Conservation (phyloP, 2,329 filamentous ascomycete genomes). For the Blumeria hordei region DNA sequence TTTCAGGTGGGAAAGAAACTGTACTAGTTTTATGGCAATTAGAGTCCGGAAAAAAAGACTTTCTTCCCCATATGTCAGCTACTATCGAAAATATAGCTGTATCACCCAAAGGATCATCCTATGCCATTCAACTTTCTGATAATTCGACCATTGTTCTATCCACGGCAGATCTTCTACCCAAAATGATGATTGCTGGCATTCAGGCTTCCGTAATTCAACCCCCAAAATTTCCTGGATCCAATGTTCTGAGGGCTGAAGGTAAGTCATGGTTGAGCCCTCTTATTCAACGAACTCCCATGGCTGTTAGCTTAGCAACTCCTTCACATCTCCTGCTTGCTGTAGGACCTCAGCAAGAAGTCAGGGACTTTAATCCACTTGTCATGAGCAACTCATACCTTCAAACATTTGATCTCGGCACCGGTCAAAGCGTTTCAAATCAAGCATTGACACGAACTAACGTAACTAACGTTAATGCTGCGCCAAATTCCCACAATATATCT, state of each 20-base stretch:
- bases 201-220: constrained; percentile 35
- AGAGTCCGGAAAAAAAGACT: constrained; percentile 60
- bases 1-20: constrained; percentile 80
- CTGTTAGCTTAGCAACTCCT: constrained; percentile 34
- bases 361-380: constrained; percentile 24
- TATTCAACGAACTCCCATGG: constrained; percentile 26
- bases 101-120: constrained; percentile 55
- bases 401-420: constrained; percentile 61
- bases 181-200: constrained; percentile 61
- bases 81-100: constrained; percentile 67
- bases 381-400: constrained; percentile 45
- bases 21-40: constrained; percentile 84
- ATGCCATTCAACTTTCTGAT: constrained; percentile 66
- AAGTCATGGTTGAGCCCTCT: constrained; percentile 10
- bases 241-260: constrained; percentile 24
- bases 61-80: constrained; percentile 72
- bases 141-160: constrained; percentile 83
- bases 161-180: constrained; percentile 69
- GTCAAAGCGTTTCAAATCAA: constrained; percentile 62
- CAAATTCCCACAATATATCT: constrained; percentile 43
- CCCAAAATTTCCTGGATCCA: constrained; percentile 24
- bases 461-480: constrained; percentile 55
- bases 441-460: constrained; percentile 71
- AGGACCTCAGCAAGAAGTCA: constrained; percentile 32
- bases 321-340: constrained; percentile 46